phyloP scores from a whole-genome alignment of 1,284 basidiomycete species.

The Cutaneotrichosporon dermatis region DNA sequence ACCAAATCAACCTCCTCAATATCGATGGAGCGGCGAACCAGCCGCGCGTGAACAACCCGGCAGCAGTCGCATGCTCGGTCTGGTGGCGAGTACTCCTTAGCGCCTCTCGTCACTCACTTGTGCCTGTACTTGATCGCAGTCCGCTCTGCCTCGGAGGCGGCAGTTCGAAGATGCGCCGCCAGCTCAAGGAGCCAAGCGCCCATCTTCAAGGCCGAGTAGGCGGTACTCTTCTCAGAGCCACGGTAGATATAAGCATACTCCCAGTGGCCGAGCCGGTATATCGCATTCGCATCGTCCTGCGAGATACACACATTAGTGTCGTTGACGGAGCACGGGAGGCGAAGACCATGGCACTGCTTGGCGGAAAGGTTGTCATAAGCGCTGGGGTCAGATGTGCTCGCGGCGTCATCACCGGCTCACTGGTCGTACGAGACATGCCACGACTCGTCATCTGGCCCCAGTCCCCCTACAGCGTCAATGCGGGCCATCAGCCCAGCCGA shows the following conservation, averaged over 20 bases:
- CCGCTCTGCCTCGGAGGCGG: constrained; percentile 11
- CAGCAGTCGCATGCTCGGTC: too few species aligned
- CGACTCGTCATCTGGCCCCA: constrained; percentile 24
- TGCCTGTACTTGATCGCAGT: constrained; percentile 30
- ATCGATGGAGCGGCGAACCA: too few species aligned
- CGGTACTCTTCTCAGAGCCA: constrained; percentile 22
- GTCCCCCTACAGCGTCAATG: constrained; percentile 34
- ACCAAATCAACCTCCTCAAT: too few species aligned
- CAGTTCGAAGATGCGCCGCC: constrained; percentile 24
- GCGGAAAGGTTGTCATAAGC: constrained; percentile 40
- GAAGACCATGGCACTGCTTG: constrained; percentile 37
- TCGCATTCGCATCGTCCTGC: constrained; percentile 31
- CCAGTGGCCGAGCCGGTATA: constrained; percentile 40
- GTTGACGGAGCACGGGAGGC: constrained; percentile 35
- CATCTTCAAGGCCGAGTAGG: constrained; percentile 32
- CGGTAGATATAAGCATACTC: constrained; percentile 39
- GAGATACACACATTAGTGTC: constrained; percentile 25
- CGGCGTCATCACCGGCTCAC: constrained; percentile 19
- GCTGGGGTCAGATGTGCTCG: constrained; percentile 12
- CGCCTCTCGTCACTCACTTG: constrained; percentile 26
- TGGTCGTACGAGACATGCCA: constrained; percentile 38
- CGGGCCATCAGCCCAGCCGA: constrained; percentile 20
- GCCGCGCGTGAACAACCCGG: too few species aligned
- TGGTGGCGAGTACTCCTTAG: too few species aligned
- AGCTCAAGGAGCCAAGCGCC: constrained; percentile 36